Evolutionary conservation across 2,329 filamentous ascomycete species (phyloP), one percentile per base, ranked within the genome.

Genomic region (Lecanicillium sp.): DNA sequence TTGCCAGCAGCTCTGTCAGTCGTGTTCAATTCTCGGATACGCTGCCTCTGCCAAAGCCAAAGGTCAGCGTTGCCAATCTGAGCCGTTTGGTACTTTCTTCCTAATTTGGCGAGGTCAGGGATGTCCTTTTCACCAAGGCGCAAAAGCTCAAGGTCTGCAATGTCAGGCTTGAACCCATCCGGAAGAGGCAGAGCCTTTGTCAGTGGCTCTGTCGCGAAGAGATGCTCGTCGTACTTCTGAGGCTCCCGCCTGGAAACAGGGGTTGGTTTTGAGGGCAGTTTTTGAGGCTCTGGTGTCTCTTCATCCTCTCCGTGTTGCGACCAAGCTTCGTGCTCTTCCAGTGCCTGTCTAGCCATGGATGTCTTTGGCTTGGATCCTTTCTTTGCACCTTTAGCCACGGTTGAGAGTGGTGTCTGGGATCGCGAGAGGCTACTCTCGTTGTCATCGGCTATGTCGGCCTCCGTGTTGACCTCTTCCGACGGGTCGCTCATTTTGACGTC

Each of bases 321-420:
- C 10, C 77, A 47, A 7, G 23, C 77, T 57, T 84, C 78, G 17
- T 77, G 74, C 60, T 88, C 83, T 59, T 86, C 82, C 38, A 85
- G 77, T 3, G 87, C 63, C 59, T 90, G 83, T 63, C 87, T 90
- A 73, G 90, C 90, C 0, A 84, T 79, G 65, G 87, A 89, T 70
- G 79, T 88, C 71, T 87, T 87, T 4, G 75, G 55, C 61, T 84
- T 85, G 37, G 56, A 15, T 32, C 73, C 72, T 64, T 82, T 84
- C 64, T 78, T 78, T 24, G 68, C 62, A 9, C 59, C 51, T 37
- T 48, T 59, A 51, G 21, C 62, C 8, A 45, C 17, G 15, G 30
- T 40, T 14, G 67, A 65, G 0, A 67, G 58, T 7, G 76, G 75
- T 0, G 72, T 75, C 43, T 77, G 69, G 17, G 75, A 67, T 26